phyloP scores from a whole-genome alignment of 306 rosid genomes.

The Lathyrus aphaca region DNA sequence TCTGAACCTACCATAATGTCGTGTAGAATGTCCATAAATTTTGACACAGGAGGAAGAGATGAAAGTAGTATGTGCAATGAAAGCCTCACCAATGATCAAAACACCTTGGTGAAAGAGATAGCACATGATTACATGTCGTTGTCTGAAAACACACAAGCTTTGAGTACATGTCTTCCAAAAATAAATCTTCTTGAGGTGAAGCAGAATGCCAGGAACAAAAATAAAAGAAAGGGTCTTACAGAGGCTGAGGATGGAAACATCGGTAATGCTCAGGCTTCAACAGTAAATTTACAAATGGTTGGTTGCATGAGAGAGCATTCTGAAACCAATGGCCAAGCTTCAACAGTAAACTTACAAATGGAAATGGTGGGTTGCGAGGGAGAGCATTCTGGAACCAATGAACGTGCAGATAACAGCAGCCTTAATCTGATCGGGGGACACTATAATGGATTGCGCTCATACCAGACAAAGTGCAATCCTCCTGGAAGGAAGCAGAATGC shows the following conservation, averaged over 20 bases:
- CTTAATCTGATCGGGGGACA: constrained; percentile 46
- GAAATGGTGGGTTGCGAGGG: constrained; percentile 23
- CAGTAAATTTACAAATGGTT: constrained; percentile 27
- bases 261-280: constrained; percentile 40
- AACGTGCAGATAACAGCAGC: constrained; percentile 40
- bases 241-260: constrained; percentile 43
- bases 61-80: constrained; percentile 40
- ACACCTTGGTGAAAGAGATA: constrained; percentile 37
- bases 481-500: constrained; percentile 34
- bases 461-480: constrained; percentile 40
- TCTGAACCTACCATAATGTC: constrained; percentile 44
- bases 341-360: too few species aligned
- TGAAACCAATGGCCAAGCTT: constrained; percentile 5
- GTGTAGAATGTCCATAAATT: constrained; percentile 55
- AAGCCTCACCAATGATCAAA: constrained; percentile 35
- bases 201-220: constrained; percentile 32
- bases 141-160: constrained; percentile 38
- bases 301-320: constrained; percentile 47
- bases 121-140: constrained; percentile 32
- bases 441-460: constrained; percentile 44
- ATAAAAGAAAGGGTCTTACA: constrained; percentile 37
- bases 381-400: constrained; percentile 36
- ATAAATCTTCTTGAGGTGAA: constrained; percentile 29
- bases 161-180: constrained; percentile 32
- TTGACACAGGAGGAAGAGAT: constrained; percentile 43